Percentiles rank a stretch among this genome's conserved stretches.
Conservation (phyloP, 2,329 filamentous ascomycete species). For the Hymenoscyphus infarciens region DNA sequence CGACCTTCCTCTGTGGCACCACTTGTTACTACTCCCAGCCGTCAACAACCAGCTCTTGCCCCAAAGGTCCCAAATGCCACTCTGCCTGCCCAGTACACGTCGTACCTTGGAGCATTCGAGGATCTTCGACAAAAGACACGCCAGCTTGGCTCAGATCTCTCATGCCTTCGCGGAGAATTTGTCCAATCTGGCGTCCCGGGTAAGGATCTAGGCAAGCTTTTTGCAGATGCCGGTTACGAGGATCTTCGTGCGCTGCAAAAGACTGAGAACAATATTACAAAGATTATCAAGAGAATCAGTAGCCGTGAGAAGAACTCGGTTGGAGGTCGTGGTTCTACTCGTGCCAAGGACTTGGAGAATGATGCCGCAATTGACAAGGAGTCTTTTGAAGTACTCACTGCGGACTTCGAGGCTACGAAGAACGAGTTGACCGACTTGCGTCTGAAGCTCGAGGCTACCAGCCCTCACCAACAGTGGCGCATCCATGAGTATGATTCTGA, state of each 20-base stretch:
- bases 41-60: background rate
- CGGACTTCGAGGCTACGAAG: background rate
- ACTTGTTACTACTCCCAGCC: too few species aligned
- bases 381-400: background rate
- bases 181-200: background rate
- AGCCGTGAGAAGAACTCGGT: background rate
- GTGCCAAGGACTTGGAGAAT: background rate
- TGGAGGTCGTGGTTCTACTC: background rate
- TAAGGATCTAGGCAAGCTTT: background rate
- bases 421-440: background rate
- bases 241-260: background rate
- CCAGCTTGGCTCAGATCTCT: background rate
- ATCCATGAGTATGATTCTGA: background rate
- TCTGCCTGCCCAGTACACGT: background rate
- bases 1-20: too few species aligned
- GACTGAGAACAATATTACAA: background rate
- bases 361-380: background rate
- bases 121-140: background rate
- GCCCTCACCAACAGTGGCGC: background rate
- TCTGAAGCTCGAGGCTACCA: background rate
- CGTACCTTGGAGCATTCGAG: background rate
- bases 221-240: background rate
- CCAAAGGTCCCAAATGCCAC: background rate
- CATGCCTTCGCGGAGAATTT: conserved; percentile 2
- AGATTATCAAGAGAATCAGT: background rate